Base-by-base conservation (phyloP, 2,329 filamentous ascomycete genomes). In the Xylariaceae sp. region DNA sequence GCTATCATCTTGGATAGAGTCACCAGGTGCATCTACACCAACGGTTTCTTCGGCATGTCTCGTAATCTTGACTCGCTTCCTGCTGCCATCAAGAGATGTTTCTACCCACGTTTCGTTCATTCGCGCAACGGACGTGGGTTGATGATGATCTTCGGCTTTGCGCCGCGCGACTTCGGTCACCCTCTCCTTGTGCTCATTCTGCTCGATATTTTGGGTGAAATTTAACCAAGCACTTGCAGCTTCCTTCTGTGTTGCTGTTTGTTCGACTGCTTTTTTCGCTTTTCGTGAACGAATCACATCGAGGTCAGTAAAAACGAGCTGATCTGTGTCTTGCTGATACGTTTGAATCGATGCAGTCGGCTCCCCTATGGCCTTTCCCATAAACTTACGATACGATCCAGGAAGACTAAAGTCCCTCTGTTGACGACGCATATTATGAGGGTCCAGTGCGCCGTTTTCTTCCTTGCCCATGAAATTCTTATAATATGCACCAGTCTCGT, bases 321-420 rank as follows among this genome's bases (percentile, higher is more conserved):
- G 90, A 66, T 94, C 82, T 26, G 84, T 79, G 24, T 84, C 80
- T 19, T 81, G 75, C 3, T 60, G 59, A 60, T 96, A 97, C 4
- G 72, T 66, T 56, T 77, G 82, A 9, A 95, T 77, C 44, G 87
- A 78, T 43, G 82, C 84, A 9, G 73, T 77, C 7, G 87, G 78
- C 7, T 72, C 64, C 2, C 79, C 76, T 37, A 82, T 71, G 56
- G 89, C 87, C 17, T 76, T 76, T 26, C 87, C 82, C 52, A 97
- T 76, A 19, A 95, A 61, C 64, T 91, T 93, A 48, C 93, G 81
- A 64, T 98, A 98, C 19, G 85, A 80, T 2, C 93, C 94, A 37
- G 85, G 87, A 2, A 98, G 73, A 61, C 87, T 95, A 59, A 93
- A 85, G 55, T 97, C 93, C 59, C 85, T 85, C 67, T 90, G 89